phyloP scores from a whole-genome alignment of 257 asterid genomes.

The Datura wrightii region DNA sequence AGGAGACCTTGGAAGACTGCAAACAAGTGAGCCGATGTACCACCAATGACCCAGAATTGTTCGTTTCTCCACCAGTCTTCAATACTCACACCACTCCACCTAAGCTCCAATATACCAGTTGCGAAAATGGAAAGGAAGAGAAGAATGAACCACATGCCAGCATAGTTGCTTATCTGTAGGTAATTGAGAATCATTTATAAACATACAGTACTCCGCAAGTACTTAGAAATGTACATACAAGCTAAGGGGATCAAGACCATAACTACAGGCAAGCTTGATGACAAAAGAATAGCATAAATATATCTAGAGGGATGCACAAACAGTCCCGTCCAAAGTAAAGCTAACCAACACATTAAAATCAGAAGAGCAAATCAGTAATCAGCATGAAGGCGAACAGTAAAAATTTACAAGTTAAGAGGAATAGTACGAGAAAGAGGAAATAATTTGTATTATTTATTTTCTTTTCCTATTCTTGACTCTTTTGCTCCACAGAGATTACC shows the following conservation, averaged over 20 bases:
- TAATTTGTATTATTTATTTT: background rate
- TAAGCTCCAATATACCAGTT: slow-evolving; percentile 81
- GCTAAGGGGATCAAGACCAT: slow-evolving; percentile 5
- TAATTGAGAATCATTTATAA: slow-evolving; percentile 21
- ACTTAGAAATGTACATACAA: background rate
- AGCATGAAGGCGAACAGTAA: background rate
- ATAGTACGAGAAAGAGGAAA: background rate
- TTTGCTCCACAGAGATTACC: background rate
- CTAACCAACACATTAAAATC: background rate
- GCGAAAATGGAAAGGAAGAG: slow-evolving; percentile 79
- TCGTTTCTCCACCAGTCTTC: slow-evolving; percentile 99
- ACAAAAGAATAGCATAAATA: background rate
- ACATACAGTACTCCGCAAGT: background rate
- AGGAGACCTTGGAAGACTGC: slow-evolving; percentile 94
- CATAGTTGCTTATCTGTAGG: slow-evolving; percentile 85
- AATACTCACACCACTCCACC: slow-evolving; percentile 87
- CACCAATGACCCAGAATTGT: slow-evolving; percentile 97
- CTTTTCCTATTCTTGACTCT: background rate
- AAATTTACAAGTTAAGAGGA: background rate
- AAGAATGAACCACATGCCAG: slow-evolving; percentile 87
- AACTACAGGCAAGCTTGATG: background rate
- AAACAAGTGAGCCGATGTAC: slow-evolving; percentile 93
- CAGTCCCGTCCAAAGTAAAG: background rate
- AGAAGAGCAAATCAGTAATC: slow-evolving; percentile 15
- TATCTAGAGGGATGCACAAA: background rate